Evolutionary conservation across 192 early-diverging fungal genomes (phyloP).

Genomic region (Podila epigama): DNA sequence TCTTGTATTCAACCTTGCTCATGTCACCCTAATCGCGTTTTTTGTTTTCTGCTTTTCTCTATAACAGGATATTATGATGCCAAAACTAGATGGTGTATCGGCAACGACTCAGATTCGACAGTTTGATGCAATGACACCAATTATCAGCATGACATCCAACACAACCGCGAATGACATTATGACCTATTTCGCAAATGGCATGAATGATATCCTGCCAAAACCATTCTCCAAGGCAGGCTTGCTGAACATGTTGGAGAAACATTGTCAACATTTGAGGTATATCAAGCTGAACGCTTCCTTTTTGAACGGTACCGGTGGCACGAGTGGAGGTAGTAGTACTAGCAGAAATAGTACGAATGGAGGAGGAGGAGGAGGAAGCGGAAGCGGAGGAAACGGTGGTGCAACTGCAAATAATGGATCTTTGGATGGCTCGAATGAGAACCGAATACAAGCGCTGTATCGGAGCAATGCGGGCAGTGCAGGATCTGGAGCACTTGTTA

Average conservation of each 20-base stretch:
- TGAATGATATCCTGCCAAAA: slow-evolving; percentile 79
- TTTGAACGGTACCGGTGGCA: neutral
- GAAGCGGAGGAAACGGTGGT: neutral
- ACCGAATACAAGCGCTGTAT: slow-evolving; percentile 23
- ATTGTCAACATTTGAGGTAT: slow-evolving; percentile 59
- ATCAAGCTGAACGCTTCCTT: slow-evolving; percentile 37
- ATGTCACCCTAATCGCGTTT: neutral
- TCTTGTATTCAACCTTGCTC: neutral
- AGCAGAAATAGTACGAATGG: no score
- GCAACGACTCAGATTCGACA: slow-evolving; percentile 76
- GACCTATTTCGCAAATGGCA: slow-evolving; percentile 72
- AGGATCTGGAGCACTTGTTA: neutral
- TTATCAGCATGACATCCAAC: slow-evolving; percentile 81
- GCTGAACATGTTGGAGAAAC: slow-evolving; percentile 62
- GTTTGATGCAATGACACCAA: slow-evolving; percentile 73
- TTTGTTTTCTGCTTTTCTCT: neutral
- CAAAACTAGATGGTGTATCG: slow-evolving; percentile 71
- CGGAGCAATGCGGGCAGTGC: slow-evolving; percentile 1
- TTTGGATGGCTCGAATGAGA: slow-evolving; percentile 5
- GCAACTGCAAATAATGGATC: neutral
- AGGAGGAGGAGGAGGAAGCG: no score
- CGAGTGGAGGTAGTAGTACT: no score
- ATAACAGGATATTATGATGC: slow-evolving; percentile 73
- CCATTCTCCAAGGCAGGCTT: slow-evolving; percentile 66
- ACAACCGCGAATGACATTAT: slow-evolving; percentile 69